Percentiles rank a stretch among this genome's conserved stretches.
Conservation (phyloP, 129 eudicot genomes). For the Gnaphalium uliginosum region DNA sequence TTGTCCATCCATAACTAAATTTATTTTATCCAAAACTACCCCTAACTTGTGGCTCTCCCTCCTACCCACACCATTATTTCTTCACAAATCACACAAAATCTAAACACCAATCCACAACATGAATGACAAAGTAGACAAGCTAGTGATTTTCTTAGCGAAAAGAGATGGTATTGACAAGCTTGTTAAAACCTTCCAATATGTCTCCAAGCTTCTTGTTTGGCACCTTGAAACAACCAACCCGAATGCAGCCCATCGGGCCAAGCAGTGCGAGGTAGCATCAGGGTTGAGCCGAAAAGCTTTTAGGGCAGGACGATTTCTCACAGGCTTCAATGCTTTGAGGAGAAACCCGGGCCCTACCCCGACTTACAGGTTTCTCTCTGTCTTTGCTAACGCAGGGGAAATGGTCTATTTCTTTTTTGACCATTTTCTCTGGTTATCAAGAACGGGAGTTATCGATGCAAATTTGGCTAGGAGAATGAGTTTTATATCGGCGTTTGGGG, state of each 20-base stretch:
- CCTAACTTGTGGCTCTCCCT: conserved; percentile 52
- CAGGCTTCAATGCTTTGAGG: conserved; percentile 82
- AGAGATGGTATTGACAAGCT: conserved; percentile 95
- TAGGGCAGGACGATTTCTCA: conserved; percentile 80
- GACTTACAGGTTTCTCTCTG: conserved; percentile 50
- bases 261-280: conserved; percentile 89
- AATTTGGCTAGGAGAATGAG: conserved; percentile 80
- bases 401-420: conserved; percentile 99
- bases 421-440: conserved; percentile 83
- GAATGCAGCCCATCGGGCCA: conserved; percentile 58
- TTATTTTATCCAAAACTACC: conserved; percentile 47
- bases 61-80: conserved; percentile 23
- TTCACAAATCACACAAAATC: conserved; percentile 22
- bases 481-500: conserved; percentile 94
- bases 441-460: conserved; percentile 71
- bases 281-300: conserved; percentile 98
- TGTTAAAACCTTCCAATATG: conserved; percentile 93
- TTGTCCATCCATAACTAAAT: conserved; percentile 46
- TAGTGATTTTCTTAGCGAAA: conserved; percentile 86
- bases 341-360: conserved; percentile 64
- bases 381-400: conserved; percentile 84
- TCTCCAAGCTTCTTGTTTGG: conserved; percentile 81
- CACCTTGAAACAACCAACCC: conserved; percentile 61
- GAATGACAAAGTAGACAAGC: conserved; percentile 92
- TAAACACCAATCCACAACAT: conserved; percentile 36